Evolutionary conservation across 768 basidiomycete genomes (phyloP).

Genomic region (Amanita rubescens): DNA sequence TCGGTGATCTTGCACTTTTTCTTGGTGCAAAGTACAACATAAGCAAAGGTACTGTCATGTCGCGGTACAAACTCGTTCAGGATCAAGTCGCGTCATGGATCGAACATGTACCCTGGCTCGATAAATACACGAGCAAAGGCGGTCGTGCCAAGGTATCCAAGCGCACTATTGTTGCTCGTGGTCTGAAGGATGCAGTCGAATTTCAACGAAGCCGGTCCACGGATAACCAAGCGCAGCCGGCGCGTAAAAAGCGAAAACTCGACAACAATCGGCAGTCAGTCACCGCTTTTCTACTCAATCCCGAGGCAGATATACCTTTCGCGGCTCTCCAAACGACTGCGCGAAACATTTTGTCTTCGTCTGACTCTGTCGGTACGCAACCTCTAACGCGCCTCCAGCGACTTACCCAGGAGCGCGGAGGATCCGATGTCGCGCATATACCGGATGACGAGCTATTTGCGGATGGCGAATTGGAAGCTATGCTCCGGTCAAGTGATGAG

Average conservation of each 20-base stretch:
- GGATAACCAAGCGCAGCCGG: neutral
- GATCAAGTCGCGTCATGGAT: slow-evolving; percentile 54
- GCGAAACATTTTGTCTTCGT: slow-evolving; percentile 7
- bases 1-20: slow-evolving; percentile 48
- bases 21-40: slow-evolving; percentile 47
- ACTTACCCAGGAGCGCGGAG: slow-evolving; percentile 51
- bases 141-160: slow-evolving; percentile 57
- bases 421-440: slow-evolving; percentile 41
- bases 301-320: slow-evolving; percentile 25
- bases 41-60: slow-evolving; percentile 50
- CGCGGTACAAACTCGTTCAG: slow-evolving; percentile 60
- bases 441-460: slow-evolving; percentile 67
- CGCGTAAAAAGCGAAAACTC: slow-evolving; percentile 19
- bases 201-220: slow-evolving; percentile 45
- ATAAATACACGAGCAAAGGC: slow-evolving; percentile 41
- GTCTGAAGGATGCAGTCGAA: slow-evolving; percentile 60
- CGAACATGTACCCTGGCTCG: slow-evolving; percentile 67
- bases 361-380: slow-evolving; percentile 29
- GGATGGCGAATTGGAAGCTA: slow-evolving; percentile 57
- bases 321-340: neutral
- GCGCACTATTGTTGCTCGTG: slow-evolving; percentile 57
- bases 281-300: slow-evolving; percentile 51
- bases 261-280: slow-evolving; percentile 30
- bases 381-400: slow-evolving; percentile 53
- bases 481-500: slow-evolving; percentile 50